Evolutionary conservation across 805 yeast species (phyloP).

Genomic region (Saturnispora dispora): DNA sequence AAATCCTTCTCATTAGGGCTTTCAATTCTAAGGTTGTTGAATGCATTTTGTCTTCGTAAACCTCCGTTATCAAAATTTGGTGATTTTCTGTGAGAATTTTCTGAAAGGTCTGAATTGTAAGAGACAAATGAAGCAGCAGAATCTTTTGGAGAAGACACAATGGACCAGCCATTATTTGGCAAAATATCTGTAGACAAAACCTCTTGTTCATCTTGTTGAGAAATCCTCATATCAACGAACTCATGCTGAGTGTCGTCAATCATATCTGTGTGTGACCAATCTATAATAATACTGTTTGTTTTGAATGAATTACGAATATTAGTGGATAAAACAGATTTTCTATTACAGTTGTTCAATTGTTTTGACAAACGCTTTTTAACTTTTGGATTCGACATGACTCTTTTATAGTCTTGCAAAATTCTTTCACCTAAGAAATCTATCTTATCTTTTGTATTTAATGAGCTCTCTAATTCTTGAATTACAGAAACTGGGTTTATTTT

Average conservation of each 20-base stretch:
- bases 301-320: constrained; percentile 9
- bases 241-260: constrained; percentile 18
- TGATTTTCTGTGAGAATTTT: constrained; percentile 10
- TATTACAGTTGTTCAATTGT: constrained; percentile 16
- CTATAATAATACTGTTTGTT: constrained; percentile 2
- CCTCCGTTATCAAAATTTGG: constrained; percentile 11
- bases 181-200: constrained; percentile 3
- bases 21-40: constrained; percentile 36
- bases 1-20: neutral
- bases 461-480: constrained; percentile 7
- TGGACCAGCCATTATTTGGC: constrained; percentile 7
- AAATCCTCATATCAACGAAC: constrained; percentile 9
- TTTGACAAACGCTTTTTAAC: constrained; percentile 20
- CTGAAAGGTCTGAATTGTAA: constrained; percentile 49
- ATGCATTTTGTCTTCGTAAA: constrained; percentile 43
- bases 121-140: constrained; percentile 39
- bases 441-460: constrained; percentile 21
- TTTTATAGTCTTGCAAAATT: constrained; percentile 60
- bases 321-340: constrained; percentile 18
- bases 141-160: constrained; percentile 1
- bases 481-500: constrained; percentile 20
- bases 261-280: constrained; percentile 27
- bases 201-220: constrained; percentile 8
- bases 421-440: constrained; percentile 63
- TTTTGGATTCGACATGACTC: constrained; percentile 14